Evolutionary conservation across 352 stramenopile species (phyloP).

Genomic region (Thraustochytrium sp.): DNA sequence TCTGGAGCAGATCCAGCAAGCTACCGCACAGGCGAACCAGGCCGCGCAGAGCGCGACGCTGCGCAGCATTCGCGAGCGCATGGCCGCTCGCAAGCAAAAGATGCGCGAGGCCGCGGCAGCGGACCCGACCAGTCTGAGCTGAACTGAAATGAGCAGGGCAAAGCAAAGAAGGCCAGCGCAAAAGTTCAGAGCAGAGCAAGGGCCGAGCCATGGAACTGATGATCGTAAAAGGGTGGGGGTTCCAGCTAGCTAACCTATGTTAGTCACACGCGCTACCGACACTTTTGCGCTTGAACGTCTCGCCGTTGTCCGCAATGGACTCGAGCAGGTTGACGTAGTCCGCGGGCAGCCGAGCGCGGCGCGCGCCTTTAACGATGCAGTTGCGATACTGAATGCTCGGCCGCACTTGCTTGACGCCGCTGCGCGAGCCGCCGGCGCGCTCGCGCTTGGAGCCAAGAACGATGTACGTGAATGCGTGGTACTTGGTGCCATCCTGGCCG

Average conservation of each 20-base stretch:
- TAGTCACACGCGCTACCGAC: constrained; percentile 21
- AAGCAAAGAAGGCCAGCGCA: no score
- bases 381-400: constrained; percentile 22
- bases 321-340: constrained; percentile 13
- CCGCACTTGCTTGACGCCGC: background rate
- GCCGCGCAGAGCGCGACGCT: background rate
- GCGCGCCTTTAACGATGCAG: constrained; percentile 20
- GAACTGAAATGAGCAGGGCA: no score
- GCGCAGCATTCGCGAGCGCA: constrained; percentile 32
- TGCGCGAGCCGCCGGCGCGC: background rate
- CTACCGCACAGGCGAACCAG: background rate
- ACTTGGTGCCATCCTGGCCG: background rate
- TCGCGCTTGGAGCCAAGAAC: background rate
- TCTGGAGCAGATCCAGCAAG: background rate
- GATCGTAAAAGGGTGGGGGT: background rate
- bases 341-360: background rate
- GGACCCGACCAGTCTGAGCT: background rate
- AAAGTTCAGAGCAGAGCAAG: no score
- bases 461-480: constrained; percentile 26
- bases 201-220: no score
- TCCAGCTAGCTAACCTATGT: background rate
- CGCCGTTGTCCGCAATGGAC: background rate
- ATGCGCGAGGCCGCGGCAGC: background rate
- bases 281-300: constrained; percentile 4
- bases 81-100: constrained; percentile 10